phyloP scores from a whole-genome alignment of 1,139 yeast genomes.

The Tardiomyces depauwii region DNA sequence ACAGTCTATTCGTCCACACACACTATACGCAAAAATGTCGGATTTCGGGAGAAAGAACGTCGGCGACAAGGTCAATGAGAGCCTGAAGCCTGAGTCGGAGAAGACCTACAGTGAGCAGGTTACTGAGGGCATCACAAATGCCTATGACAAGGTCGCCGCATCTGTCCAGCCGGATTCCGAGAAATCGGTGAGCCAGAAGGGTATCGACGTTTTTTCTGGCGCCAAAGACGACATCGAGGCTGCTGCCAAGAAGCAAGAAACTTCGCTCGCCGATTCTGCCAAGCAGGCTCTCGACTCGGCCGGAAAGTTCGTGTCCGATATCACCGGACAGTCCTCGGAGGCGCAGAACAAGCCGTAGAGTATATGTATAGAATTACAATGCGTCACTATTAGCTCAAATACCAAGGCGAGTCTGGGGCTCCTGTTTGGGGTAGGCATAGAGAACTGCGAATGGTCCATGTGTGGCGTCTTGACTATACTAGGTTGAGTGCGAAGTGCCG shows the following conservation, averaged over 20 bases:
- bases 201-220: slow-evolving; percentile 43
- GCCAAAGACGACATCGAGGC: slow-evolving; percentile 32
- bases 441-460: no score
- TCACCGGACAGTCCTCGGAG: neutral
- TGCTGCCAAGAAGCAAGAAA: slow-evolving; percentile 11
- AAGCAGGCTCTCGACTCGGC: slow-evolving; percentile 11
- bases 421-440: no score
- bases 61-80: slow-evolving; percentile 55
- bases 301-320: neutral
- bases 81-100: slow-evolving; percentile 60
- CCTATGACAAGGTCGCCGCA: slow-evolving; percentile 52
- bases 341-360: neutral
- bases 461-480: no score
- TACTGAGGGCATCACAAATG: slow-evolving; percentile 60
- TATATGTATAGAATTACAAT: no score
- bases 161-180: slow-evolving; percentile 47
- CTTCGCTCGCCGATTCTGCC: slow-evolving; percentile 11
- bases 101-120: slow-evolving; percentile 55
- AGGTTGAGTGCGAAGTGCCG: no score
- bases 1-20: neutral
- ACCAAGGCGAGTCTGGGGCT: no score
- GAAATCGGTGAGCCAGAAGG: slow-evolving; percentile 59
- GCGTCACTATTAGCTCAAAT: no score
- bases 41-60: slow-evolving; percentile 26
- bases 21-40: slow-evolving; percentile 9